These are phyloP conservation scores for Cicer arietinum DNA, from an alignment of 306 rosid genomes.

Conservation along the genomic window DNA sequence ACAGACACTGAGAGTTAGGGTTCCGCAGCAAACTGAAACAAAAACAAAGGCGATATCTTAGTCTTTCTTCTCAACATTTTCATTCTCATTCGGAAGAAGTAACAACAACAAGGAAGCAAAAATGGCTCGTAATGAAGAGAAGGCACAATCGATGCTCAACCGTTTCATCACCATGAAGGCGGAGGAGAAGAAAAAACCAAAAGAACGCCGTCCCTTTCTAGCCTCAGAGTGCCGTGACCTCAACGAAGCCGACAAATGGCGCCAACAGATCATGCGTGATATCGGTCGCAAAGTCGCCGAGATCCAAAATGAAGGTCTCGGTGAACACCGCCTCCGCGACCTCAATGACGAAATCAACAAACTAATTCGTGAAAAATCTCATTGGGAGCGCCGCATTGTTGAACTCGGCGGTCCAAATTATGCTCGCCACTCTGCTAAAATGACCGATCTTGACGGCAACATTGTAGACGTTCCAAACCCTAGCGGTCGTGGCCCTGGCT, in stretches of 20 bases:
- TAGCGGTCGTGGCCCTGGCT: conserved; percentile 92
- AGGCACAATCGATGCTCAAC: conserved; percentile 66
- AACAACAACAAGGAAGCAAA: conserved; percentile 18
- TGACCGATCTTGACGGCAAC: conserved; percentile 95
- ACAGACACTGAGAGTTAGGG: too few species aligned
- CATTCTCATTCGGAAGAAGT: not conserved
- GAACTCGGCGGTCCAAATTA: conserved; percentile 89
- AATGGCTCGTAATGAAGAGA: conserved; percentile 81
- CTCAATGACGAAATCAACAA: conserved; percentile 96
- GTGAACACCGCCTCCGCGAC: conserved; percentile 96
- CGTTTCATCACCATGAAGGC: conserved; percentile 82
- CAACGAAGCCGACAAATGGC: conserved; percentile 91
- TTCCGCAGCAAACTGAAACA: too few species aligned
- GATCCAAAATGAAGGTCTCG: conserved; percentile 94
- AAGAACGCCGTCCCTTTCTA: conserved; percentile 70
- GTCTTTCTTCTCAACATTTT: not conserved
- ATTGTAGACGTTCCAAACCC: conserved; percentile 95
- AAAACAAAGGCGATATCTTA: too few species aligned
- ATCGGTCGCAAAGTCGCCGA: conserved; percentile 98
- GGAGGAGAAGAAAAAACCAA: conserved; percentile 96
- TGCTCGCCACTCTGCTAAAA: conserved; percentile 71
- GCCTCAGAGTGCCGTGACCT: conserved; percentile 97
- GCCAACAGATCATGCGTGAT: conserved; percentile 91
- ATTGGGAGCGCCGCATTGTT: conserved; percentile 88
- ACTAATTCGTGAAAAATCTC: conserved; percentile 77